phyloP scores from a whole-genome alignment of 2,329 filamentous ascomycete species.

The Colletotrichum sp. region DNA sequence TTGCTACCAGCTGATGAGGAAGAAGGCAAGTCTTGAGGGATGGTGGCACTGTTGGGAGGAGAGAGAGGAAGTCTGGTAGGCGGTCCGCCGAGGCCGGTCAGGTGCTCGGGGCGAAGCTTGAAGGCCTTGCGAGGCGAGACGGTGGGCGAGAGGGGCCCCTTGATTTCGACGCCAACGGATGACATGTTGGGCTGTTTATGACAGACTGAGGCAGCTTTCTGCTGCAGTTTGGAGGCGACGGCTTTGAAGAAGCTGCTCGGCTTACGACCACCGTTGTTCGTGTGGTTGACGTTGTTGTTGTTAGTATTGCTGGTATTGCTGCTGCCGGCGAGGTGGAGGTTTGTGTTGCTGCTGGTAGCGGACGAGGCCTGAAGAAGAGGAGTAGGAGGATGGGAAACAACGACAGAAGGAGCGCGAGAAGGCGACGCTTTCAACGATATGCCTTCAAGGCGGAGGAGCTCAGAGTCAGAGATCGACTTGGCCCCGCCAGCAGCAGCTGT shows the following conservation, averaged over 20 bases:
- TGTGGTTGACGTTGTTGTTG: slow-evolving; percentile 2
- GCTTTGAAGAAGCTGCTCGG: slow-evolving; percentile 46
- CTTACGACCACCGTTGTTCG: slow-evolving; percentile 26
- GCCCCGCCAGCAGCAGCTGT: slow-evolving; percentile 15
- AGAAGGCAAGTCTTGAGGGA: slow-evolving; percentile 22
- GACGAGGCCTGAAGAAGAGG: slow-evolving; percentile 29
- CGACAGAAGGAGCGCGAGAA: slow-evolving; percentile 22
- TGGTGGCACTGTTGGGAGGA: slow-evolving; percentile 29
- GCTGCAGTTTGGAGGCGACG: slow-evolving; percentile 43
- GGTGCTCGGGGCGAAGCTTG: slow-evolving; percentile 33
- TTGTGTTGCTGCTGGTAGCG: slow-evolving; percentile 28
- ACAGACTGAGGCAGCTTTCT: slow-evolving; percentile 41
- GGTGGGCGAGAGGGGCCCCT: slow-evolving; percentile 18
- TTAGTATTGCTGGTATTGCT: slow-evolving; percentile 23
- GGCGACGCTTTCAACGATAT: slow-evolving; percentile 44
- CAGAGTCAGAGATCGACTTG: slow-evolving; percentile 50
- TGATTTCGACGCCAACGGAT: slow-evolving; percentile 14
- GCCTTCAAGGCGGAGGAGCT: slow-evolving; percentile 51
- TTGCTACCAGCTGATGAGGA: slow-evolving; percentile 3
- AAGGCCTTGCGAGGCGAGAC: slow-evolving; percentile 33
- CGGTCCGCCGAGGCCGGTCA: not conserved
- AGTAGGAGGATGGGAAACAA: slow-evolving; percentile 19
- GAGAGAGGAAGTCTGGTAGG: slow-evolving; percentile 25
- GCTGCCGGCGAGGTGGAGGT: slow-evolving; percentile 30
- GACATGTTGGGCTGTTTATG: slow-evolving; percentile 21